These are phyloP conservation scores for Colletotrichum nymphaeae DNA, from an alignment of 2,329 filamentous ascomycete species.

Conservation along the genomic window DNA sequence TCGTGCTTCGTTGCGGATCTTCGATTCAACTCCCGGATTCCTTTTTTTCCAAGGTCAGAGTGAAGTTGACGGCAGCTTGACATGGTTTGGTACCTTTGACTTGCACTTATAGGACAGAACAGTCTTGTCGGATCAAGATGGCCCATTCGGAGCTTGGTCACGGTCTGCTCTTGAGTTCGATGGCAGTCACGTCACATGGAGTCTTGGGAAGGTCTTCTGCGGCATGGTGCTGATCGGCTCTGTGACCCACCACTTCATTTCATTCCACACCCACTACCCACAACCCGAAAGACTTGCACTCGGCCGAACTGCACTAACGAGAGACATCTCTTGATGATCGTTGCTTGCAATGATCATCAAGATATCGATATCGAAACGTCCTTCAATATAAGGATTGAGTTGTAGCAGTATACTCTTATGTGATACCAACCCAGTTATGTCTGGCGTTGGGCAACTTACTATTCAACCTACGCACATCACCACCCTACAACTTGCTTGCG, in stretches of 20 bases:
- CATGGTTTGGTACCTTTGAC: not conserved
- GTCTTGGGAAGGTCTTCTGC: not conserved
- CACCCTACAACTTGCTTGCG: not conserved
- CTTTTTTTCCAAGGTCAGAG: not conserved
- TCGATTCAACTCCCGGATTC: not conserved
- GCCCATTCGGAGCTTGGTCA: not conserved
- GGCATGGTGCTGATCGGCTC: not conserved
- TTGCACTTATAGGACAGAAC: not conserved
- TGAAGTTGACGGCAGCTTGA: not conserved
- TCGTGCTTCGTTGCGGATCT: not conserved
- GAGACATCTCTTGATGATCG: not conserved
- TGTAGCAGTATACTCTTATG: not conserved
- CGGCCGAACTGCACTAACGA: not conserved
- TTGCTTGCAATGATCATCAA: not conserved
- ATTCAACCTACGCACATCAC: not conserved
- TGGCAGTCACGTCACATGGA: not conserved
- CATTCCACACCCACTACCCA: not conserved
- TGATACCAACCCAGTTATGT: not conserved
- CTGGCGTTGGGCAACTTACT: not conserved
- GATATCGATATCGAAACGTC: not conserved
- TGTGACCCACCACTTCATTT: slow-evolving; percentile 22
- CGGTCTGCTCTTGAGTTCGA: not conserved
- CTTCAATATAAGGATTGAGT: not conserved
- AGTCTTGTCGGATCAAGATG: not conserved
- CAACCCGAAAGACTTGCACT: not conserved